Percentiles rank a stretch among this genome's conserved stretches.
These are phyloP conservation scores for Corylus americana DNA, from an alignment of 306 rosid species.

Conservation along the genomic window DNA sequence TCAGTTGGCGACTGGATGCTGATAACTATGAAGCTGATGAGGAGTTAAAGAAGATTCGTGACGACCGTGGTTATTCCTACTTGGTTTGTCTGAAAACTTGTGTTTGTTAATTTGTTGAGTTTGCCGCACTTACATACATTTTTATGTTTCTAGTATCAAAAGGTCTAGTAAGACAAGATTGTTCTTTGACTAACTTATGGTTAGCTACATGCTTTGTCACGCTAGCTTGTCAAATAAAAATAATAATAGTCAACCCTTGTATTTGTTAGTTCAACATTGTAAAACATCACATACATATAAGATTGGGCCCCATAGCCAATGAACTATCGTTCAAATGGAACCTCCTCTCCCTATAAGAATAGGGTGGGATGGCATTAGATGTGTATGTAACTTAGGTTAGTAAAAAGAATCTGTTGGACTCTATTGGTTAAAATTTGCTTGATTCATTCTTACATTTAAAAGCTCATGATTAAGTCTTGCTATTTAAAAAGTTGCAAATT, in stretches of 20 bases:
- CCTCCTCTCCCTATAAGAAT: neutral
- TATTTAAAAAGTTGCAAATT: neutral
- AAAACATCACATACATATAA: neutral
- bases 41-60: slow-evolving; percentile 87
- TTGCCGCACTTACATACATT: neutral
- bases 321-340: neutral
- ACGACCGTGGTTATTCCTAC: slow-evolving; percentile 88
- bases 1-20: slow-evolving; percentile 90
- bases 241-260: neutral
- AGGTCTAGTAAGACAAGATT: neutral
- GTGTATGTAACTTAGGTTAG: neutral
- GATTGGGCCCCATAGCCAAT: neutral
- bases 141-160: neutral
- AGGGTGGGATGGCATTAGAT: neutral
- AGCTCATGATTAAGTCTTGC: neutral
- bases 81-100: slow-evolving; percentile 48
- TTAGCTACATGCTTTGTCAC: neutral
- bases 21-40: slow-evolving; percentile 83
- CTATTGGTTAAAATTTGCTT: neutral
- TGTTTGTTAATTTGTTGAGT: neutral
- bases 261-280: neutral
- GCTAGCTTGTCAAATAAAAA: neutral
- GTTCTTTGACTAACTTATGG: neutral
- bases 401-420: neutral
- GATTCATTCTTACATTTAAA: neutral